A percentile compares a stretch with the other conserved stretches of the same genome.
phyloP scores from a whole-genome alignment of 2,329 filamentous ascomycete species.

The Fusarium graminum region DNA sequence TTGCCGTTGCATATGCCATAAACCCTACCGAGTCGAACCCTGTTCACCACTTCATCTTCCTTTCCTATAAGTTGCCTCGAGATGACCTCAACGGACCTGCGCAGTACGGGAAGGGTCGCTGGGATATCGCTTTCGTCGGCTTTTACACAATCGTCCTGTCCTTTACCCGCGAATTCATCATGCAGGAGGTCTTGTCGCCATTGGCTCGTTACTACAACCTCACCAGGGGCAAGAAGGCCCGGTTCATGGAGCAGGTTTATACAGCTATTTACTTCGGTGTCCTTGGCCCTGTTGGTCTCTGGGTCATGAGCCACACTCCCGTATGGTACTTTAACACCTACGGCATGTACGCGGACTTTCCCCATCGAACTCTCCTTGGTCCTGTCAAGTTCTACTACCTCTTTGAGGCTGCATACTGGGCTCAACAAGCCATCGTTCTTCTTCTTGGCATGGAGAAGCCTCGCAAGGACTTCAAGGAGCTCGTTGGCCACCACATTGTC shows the following conservation, averaged over 20 bases:
- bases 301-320: slow-evolving; percentile 90
- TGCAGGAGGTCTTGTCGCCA: slow-evolving; percentile 88
- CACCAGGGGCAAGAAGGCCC: slow-evolving; percentile 81
- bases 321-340: slow-evolving; percentile 96
- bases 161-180: slow-evolving; percentile 95
- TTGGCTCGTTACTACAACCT: slow-evolving; percentile 79
- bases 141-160: slow-evolving; percentile 93
- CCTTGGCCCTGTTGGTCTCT: slow-evolving; percentile 86
- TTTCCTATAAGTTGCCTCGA: slow-evolving; percentile 82
- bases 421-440: slow-evolving; percentile 91
- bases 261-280: slow-evolving; percentile 90
- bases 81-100: slow-evolving; percentile 59
- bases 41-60: slow-evolving; percentile 84
- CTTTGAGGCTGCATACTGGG: slow-evolving; percentile 94
- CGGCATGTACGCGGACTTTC: slow-evolving; percentile 91
- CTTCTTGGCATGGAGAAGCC: slow-evolving; percentile 91
- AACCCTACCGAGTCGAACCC: slow-evolving; percentile 85
- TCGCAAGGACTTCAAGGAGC: slow-evolving; percentile 93
- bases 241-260: slow-evolving; percentile 97
- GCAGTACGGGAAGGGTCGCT: slow-evolving; percentile 90
- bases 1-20: slow-evolving; percentile 77
- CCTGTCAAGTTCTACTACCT: slow-evolving; percentile 96
- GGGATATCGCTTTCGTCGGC: slow-evolving; percentile 86
- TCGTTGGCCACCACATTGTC: slow-evolving; percentile 92
- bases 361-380: slow-evolving; percentile 83